Evolutionary conservation across 1,139 yeast genomes (phyloP), one percentile per base, ranked within the genome.

Genomic region (Pichia sp.): DNA sequence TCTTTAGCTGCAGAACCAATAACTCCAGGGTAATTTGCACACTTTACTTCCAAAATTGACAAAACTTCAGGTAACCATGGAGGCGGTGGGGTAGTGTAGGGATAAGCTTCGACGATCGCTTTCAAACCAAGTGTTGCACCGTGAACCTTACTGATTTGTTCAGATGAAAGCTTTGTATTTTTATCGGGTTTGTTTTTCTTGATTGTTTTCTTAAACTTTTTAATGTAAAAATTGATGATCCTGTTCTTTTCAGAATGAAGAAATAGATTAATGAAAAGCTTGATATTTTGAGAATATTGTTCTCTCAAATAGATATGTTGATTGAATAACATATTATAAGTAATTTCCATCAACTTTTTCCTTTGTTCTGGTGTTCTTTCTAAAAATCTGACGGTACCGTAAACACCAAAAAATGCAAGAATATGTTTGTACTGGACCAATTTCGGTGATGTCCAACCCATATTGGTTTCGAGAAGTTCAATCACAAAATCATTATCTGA

Each of bases 81-180:
- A 4, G 98, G 98, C 3, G 95, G 93, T 0, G 98, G 98, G 2
- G 95, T 83, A 8, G 73, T 69, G 57, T 86, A 91, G 2, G 97
- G 91, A 63, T 84, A 91, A 0, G 98, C 97, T 43, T 84, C 80
- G 2, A 91, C 78, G 34, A 91, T 66, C 0, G 97, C 84, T 4
- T 97, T 95, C 11, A 91, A 66, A 0, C 97, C 97, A 22, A 93
- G 66, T 0, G 91, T 83, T 2, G 96, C 89, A 2, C 93, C 95
- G 56, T 91, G 98, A 7, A 89, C 64, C 11, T 64, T 23, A 36
- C 40, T 45, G 1, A 63, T 53, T 46, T 77, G 77, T 5, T 69
- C 71, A 4, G 36, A 38, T 30, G 62, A 54, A 0, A 71, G 51
- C 23, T 52, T 38, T 60, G 53, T 31, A 14, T 50, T 52, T 22